These are phyloP conservation scores for Jamesozyma gamospora DNA, from an alignment of 805 yeast genomes.

Conservation along the genomic window DNA sequence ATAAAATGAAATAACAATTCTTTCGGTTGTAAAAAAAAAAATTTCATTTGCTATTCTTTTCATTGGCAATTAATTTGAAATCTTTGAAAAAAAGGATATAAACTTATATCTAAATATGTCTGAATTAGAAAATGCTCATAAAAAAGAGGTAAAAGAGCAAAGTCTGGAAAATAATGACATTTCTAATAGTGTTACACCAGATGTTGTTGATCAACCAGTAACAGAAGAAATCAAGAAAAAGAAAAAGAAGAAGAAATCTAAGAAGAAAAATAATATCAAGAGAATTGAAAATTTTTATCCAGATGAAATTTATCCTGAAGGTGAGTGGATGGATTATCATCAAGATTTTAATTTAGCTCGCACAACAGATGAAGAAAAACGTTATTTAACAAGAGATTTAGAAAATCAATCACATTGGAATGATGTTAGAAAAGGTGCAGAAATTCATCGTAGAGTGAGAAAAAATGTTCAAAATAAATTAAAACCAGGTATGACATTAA, in stretches of 20 bases:
- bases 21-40: too few relatives aligned
- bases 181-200: not conserved
- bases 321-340: conserved; percentile 75
- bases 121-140: too few relatives aligned
- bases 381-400: conserved; percentile 53
- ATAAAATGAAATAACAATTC: too few relatives aligned
- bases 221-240: conserved; percentile 21
- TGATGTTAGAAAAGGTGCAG: conserved; percentile 92
- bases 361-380: conserved; percentile 75
- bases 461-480: conserved; percentile 62
- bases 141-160: not conserved
- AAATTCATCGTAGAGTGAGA: conserved; percentile 86
- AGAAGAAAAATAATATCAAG: conserved; percentile 43
- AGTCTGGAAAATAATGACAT: not conserved
- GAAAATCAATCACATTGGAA: conserved; percentile 57
- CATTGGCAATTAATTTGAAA: too few relatives aligned
- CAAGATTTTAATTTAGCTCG: conserved; percentile 55
- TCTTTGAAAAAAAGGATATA: too few relatives aligned
- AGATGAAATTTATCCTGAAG: conserved; percentile 70
- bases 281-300: conserved; percentile 62
- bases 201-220: conserved; percentile 3
- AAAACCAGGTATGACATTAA: conserved; percentile 87
- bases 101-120: too few relatives aligned
- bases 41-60: too few relatives aligned
- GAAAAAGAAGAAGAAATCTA: conserved; percentile 53